Evolutionary conservation across 768 basidiomycete genomes (phyloP).

Genomic region (Tephrocybe sp.): DNA sequence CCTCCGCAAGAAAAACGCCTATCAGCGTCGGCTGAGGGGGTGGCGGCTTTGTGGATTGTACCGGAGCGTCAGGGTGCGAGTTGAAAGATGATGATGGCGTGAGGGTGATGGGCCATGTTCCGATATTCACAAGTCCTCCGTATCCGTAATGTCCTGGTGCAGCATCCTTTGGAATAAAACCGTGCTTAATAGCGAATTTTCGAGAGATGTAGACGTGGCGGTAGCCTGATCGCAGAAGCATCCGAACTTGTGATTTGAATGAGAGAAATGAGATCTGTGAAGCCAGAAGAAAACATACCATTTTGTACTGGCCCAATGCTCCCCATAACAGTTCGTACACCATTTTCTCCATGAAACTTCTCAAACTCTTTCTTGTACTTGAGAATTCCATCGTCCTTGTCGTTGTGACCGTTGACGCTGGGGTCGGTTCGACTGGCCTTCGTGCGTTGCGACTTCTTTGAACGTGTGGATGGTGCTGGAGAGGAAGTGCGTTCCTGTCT

Average conservation of each 20-base stretch:
- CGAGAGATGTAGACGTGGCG: conserved; percentile 95
- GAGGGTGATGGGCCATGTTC: conserved; percentile 83
- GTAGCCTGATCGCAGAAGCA: conserved; percentile 92
- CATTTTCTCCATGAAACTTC: conserved; percentile 87
- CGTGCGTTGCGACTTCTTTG: conserved; percentile 40
- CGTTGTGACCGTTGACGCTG: conserved; percentile 19
- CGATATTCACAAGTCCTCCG: conserved; percentile 82
- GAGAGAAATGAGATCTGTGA: not conserved
- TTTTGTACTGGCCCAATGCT: conserved; percentile 88
- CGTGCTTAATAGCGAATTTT: conserved; percentile 85
- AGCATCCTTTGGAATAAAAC: conserved; percentile 86
- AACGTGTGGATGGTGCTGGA: conserved; percentile 38
- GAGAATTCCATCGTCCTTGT: conserved; percentile 51
- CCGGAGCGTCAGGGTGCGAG: conserved; percentile 26
- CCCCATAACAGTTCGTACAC: conserved; percentile 90
- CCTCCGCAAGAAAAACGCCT: conserved; percentile 87
- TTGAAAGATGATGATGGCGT: conserved; percentile 40
- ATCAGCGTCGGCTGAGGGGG: conserved; percentile 43
- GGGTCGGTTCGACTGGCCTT: conserved; percentile 33
- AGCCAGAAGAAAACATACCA: conserved; percentile 50
- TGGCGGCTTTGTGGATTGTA: conserved; percentile 16
- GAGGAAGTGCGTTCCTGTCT: conserved; percentile 27
- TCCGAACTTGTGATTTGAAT: conserved; percentile 61
- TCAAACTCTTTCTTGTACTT: conserved; percentile 77
- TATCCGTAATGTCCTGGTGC: conserved; percentile 95